Conservation (phyloP, 345 rosid genomes). For the Populus davidiana region DNA sequence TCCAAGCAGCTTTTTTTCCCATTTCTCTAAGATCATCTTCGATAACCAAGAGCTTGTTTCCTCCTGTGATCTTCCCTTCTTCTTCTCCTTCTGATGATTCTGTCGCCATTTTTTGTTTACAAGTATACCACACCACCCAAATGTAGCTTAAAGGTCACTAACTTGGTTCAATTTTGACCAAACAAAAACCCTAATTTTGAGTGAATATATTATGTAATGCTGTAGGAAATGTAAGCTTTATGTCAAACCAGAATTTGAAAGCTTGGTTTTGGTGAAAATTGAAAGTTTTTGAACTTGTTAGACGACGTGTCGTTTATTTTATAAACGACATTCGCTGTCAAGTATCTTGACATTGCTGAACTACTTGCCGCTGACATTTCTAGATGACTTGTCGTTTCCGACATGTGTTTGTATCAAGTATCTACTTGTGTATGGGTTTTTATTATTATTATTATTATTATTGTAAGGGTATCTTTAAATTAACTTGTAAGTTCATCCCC, state of each 20-base stretch:
- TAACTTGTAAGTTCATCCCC: no score
- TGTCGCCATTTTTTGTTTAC: slow-evolving; percentile 56
- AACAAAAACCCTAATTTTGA: neutral
- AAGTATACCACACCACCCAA: neutral
- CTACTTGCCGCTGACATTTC: neutral
- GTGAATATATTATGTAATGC: neutral
- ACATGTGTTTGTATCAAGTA: neutral
- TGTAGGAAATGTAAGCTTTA: neutral
- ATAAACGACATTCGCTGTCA: neutral
- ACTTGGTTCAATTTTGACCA: neutral
- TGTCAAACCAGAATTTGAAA: neutral
- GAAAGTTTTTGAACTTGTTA: neutral
- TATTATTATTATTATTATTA: no score
- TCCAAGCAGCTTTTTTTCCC: slow-evolving; percentile 94
- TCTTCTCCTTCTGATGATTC: slow-evolving; percentile 90
- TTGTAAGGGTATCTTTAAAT: no score
- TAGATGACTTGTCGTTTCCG: neutral
- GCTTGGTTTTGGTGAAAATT: neutral
- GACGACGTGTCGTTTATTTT: neutral
- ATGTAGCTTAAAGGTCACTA: neutral
- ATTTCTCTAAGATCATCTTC: slow-evolving; percentile 89
- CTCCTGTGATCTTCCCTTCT: slow-evolving; percentile 76
- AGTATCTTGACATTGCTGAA: neutral
- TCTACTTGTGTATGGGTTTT: no score
- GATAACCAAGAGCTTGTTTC: slow-evolving; percentile 46